phyloP scores from a whole-genome alignment of 2,329 filamentous ascomycete genomes.

The Tetracladium maxilliforme region DNA sequence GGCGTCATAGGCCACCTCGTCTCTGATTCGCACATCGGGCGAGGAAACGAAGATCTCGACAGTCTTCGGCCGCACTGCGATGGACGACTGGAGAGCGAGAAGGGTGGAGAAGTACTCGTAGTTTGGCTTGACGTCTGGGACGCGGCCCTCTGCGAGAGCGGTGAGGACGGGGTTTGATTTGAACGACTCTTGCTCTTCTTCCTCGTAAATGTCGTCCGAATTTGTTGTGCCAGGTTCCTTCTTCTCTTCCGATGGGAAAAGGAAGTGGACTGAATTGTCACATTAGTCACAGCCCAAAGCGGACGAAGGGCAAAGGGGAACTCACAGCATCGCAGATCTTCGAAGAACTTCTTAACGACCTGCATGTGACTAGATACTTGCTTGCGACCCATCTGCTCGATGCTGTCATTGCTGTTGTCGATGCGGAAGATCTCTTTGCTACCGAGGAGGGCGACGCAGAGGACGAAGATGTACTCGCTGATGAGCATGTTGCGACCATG shows the following conservation, averaged over 20 bases:
- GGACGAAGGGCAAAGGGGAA: constrained; percentile 4
- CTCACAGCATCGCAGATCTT: constrained; percentile 48
- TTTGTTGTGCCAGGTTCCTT: constrained; percentile 37
- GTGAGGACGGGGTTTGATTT: constrained; percentile 50
- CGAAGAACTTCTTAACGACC: constrained; percentile 53
- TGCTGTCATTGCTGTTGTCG: constrained; percentile 29
- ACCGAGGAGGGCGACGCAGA: constrained; percentile 37
- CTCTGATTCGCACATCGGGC: too few relatives aligned
- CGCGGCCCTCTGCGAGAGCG: constrained; percentile 39
- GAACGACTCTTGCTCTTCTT: constrained; percentile 37
- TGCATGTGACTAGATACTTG: constrained; percentile 60
- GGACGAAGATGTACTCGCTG: constrained; percentile 50
- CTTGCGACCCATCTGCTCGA: constrained; percentile 32
- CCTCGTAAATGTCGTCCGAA: constrained; percentile 18
- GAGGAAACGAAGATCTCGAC: too few relatives aligned
- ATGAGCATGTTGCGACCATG: constrained; percentile 59
- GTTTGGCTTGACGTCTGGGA: constrained; percentile 45
- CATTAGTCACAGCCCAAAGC: constrained; percentile 4
- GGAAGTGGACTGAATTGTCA: constrained; percentile 24
- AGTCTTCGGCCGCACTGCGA: too few relatives aligned
- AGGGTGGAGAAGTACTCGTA: constrained; percentile 49
- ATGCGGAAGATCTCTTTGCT: constrained; percentile 20
- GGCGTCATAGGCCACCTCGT: too few relatives aligned
- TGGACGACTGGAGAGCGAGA: constrained; percentile 29
- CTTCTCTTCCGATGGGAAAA: constrained; percentile 37